Base-by-base conservation (phyloP, 2,329 filamentous ascomycete species). In the Alternaria panax region DNA sequence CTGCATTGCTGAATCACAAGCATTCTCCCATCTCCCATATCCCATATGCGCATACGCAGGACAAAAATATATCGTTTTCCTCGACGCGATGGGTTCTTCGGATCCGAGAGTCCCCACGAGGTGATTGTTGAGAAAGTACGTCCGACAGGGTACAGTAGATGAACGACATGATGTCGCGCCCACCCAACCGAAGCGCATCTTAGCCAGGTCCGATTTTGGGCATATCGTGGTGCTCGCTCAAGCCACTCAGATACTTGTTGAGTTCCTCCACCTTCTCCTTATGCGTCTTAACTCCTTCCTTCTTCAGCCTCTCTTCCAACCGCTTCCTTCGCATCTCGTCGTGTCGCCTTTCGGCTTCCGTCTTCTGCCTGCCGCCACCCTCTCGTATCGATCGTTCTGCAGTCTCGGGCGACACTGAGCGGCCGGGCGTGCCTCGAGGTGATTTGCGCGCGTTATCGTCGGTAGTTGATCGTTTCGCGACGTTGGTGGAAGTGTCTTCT, bases 141-240 rank as follows among this genome's bases (percentile, higher is more conserved):
- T 24, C 16, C 20, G 20, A 41, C 20, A 8, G 12, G 38, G 11
- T 41, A 8, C 9, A 25, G 27, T 27, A 32, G n/a, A 38, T 30
- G 32, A 28, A 22, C 46, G 9, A 32, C 30, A 30, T 50, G 7
- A 14, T 28, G 34, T 30, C n/a, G 43, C 53, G 48, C 27, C 30
- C 36, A 20, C 45, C 48, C 30, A 30, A 40, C 34, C 7, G 32
- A 24, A 16, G 45, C 11, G 20, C 50, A 36, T 52, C 62, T 85
- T 86, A 86, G 63, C 84, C 84, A 65, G 84, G 84, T 59, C 84
- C 84, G 59, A 86, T 86, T 66, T 83, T 81, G 7, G 84, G 84
- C 80, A 99, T 99, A 77, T 99, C 95, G 79, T 99, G 94, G 81
- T 99, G 95, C 80, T 99, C 95, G 80, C 92, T 97, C 73, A 99